Base-by-base conservation (phyloP, 228 moss, liverwort and hornwort species). In the Sphagnum fallax region DNA sequence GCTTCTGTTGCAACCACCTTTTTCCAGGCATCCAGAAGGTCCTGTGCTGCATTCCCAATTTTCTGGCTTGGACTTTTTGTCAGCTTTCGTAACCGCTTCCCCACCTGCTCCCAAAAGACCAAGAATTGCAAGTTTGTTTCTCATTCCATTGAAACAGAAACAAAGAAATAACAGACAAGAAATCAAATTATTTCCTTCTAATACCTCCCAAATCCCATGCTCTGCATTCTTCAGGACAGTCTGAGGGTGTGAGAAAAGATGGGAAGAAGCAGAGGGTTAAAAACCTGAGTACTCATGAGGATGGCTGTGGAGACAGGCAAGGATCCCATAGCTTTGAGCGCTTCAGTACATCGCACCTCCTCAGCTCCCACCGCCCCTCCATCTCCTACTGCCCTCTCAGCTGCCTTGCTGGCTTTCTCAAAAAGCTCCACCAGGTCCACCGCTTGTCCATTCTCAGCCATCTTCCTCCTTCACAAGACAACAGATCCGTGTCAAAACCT, bases 251-350 rank as follows among this genome's bases (percentile, higher is more conserved):
- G 32, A 32, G 32, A 32, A 32, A 32, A 32, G 32, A 32, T 32
- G 32, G 32, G 32, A 32, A 32, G 32, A 32, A 32, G 32, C 32
- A 0, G 32, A 32, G 32, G 32, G 32, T 32, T 32, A 55, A 8
- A 7, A 63, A 91, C 96, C 93, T 97, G 96, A 14, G 93, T 97
- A 0, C 89, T 88, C 82, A 93, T 66, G 49, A 97, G 74, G 8
- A 97, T 76, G 58, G 85, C 67, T 8, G 93, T 97, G 5, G 82
- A 87, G 4, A 97, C 93, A 65, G 84, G 73, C 10, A 91, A 48
- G n/a, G 48, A 74, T 0, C 79, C 69, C 87, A 97, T 83, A 51
- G 88, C 84, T 77, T 79, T 85, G 67, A 97, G 75, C 48, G 88
- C 85, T 6, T 90, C 93, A 5, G 73, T 72, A 72, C 93, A 97